Base-by-base conservation (phyloP, 441 rosid genomes). In the Adansonia madagascariensis region DNA sequence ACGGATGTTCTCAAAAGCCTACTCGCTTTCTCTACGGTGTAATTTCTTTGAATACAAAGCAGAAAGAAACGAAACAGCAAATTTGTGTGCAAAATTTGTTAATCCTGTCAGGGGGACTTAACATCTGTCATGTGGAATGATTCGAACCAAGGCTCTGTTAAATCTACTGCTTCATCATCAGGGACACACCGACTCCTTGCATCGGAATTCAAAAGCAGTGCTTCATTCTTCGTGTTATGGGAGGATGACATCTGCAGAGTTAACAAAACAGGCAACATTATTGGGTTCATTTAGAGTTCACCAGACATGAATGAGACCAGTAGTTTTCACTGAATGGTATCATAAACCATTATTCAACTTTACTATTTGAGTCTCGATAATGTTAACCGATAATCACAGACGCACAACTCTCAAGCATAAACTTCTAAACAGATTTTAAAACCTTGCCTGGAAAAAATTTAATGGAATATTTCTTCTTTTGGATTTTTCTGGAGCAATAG, bases 71-170 rank as follows among this genome's bases (percentile, higher is more conserved):
- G 62, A 72, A 65, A 72, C 60, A 69, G 49, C 56, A 70, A 57
- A 68, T 14, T 71, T 74, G 47, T 65, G 75, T 12, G 41, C 66
- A 43, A 50, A 69, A 41, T 24, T 31, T 41, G n/a, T 9, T 55
- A 18, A 55, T 78, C 79, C 77, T 77, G 68, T 89, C 81, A 83
- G 53, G 85, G 83, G 67, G 88, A 85, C 73, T 85, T 85, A 24
- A 79, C 52, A 72, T 84, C 87, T 64, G 76, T 87, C 81, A 92
- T 8, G 83, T 86, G 78, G 74, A 95, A 95, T 17, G 98, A 89
- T 79, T 95, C 98, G 24, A 91, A 87, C 52, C 95, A 88, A 53
- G 99, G 99, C 86, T 95, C 95, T 7, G 89, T 89, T 70, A 95
- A 75, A 85, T 95, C 99, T 59, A 95, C 93, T n/a, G 84, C 35